Conservation (phyloP, 495 filamentous ascomycete genomes). For the Hypomontagnella monticulosa region DNA sequence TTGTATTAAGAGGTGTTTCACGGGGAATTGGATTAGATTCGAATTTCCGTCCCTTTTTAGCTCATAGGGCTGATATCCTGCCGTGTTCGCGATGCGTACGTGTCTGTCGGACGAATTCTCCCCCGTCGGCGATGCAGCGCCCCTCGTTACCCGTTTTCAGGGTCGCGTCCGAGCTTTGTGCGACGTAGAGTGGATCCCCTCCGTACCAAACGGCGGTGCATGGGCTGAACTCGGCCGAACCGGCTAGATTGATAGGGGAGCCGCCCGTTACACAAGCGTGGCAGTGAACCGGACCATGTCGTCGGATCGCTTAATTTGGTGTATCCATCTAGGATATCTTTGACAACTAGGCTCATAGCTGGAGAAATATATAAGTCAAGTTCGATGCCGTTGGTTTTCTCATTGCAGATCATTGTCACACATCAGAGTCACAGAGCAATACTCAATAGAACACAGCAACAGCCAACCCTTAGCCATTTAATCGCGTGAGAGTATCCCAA, state of each 20-base stretch:
- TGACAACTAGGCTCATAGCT: background rate
- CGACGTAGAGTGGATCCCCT: background rate
- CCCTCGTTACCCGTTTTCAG: background rate
- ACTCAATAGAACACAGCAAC: no score
- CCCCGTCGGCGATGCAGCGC: no score
- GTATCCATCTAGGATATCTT: background rate
- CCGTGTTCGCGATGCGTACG: no score
- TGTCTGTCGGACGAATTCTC: no score
- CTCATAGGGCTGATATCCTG: no score
- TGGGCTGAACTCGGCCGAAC: background rate
- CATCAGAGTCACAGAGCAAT: no score
- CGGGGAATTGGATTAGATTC: no score
- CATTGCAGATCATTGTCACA: no score
- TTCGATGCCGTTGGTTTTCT: background rate
- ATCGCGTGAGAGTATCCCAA: no score
- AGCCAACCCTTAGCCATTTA: no score
- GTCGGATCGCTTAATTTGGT: background rate
- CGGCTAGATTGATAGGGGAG: constrained; percentile 2
- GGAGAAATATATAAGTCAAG: background rate
- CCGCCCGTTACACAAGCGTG: background rate
- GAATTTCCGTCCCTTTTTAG: no score
- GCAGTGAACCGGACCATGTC: background rate
- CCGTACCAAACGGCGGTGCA: background rate
- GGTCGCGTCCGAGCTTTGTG: background rate
- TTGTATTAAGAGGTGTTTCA: no score